Conservation (phyloP, 192 early-diverging fungal genomes). For the Linnemannia exigua region DNA sequence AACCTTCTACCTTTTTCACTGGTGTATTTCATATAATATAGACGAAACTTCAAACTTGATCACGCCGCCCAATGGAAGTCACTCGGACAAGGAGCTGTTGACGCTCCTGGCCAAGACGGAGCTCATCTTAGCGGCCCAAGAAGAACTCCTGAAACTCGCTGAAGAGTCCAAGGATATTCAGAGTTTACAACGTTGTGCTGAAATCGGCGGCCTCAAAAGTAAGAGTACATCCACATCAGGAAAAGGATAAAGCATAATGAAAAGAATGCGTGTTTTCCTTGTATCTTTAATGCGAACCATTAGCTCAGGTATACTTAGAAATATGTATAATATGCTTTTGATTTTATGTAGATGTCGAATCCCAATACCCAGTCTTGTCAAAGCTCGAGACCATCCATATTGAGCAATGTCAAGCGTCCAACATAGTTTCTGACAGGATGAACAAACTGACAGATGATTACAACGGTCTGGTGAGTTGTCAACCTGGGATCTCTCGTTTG, state of each 20-base stretch:
- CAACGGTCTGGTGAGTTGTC: slow-evolving; percentile 31
- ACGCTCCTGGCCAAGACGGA: slow-evolving; percentile 45
- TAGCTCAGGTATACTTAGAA: not conserved
- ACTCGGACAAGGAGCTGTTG: slow-evolving; percentile 41
- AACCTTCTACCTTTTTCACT: no score
- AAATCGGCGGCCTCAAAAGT: slow-evolving; percentile 55
- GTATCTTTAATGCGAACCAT: not conserved
- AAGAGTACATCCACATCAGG: not conserved
- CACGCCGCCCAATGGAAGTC: slow-evolving; percentile 23
- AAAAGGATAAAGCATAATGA: not conserved
- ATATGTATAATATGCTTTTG: not conserved
- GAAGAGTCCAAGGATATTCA: slow-evolving; percentile 55
- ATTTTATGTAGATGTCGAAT: slow-evolving; percentile 27
- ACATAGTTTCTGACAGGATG: slow-evolving; percentile 42
- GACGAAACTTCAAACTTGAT: slow-evolving; percentile 38
- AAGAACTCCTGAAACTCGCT: slow-evolving; percentile 31
- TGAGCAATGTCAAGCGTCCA: slow-evolving; percentile 37
- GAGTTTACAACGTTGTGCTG: slow-evolving; percentile 42
- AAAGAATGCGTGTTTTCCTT: not conserved
- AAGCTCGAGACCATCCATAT: slow-evolving; percentile 50
- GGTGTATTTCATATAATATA: not conserved
- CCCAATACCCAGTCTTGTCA: slow-evolving; percentile 38
- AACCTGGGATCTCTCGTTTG: not conserved
- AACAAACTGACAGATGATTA: slow-evolving; percentile 53
- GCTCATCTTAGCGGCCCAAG: slow-evolving; percentile 37